Base-by-base conservation (phyloP, 108 stramenopile species). In the Mediolabrus comicus region DNA sequence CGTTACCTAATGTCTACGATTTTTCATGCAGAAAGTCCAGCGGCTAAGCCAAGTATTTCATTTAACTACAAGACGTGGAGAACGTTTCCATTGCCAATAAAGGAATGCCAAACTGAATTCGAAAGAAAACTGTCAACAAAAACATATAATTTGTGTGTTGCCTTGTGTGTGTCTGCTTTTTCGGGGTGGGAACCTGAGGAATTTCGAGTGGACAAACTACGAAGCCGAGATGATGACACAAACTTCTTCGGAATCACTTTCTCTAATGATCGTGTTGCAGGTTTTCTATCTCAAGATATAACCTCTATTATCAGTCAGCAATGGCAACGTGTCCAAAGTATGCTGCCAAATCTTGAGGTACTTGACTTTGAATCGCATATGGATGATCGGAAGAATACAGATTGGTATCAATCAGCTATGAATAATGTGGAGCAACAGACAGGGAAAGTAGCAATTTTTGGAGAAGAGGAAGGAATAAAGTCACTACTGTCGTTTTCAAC, bases 181-280 rank as follows among this genome's bases (percentile, higher is more conserved):
- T 94, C 92, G 1, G 92, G 92, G 25, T 94, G 92, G 92, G 87
- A 88, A 54, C 29, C 33, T 7, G 79, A 86, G 13, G 88, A 89
- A 41, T 94, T 94, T 53, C 75, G 68, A 36, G 62, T 85, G 25
- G 78, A 85, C 24, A 58, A 79, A 29, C 73, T 94, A 0, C 72
- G 77, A 27, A 67, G 72, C 16, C 62, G 75, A 22, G 62, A 71
- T 29, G 74, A 81, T 28, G 59, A 59, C 22, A 24, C 46, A 4
- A 86, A 82, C 43, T 68, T 86, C 19, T 91, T 88, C 72, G 89
- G 93, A 24, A 64, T 95, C 17, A 79, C 75, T 41, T 29, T 90
- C 9, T 53, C 65, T 16, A 86, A 84, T 41, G 30, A 33, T 24
- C 54, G 71, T 59, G 76, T 90, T 25, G 67, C 81, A 38, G 93